These are phyloP conservation scores for Aspergillus quadricinctus DNA, from an alignment of 2,329 filamentous ascomycete species.

Conservation along the genomic window DNA sequence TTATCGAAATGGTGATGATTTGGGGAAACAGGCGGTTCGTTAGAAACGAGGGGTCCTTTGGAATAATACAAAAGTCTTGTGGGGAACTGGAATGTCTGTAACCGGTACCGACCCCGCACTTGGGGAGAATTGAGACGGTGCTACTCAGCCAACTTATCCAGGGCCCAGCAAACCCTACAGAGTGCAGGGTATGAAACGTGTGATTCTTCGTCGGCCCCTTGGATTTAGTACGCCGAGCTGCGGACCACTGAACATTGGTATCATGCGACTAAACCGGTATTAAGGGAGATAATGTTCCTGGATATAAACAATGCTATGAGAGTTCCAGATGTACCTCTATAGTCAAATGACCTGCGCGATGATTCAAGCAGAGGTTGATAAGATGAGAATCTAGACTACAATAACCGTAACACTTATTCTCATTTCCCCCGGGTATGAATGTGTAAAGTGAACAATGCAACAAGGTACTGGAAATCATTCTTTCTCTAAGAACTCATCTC, in stretches of 20 bases:
- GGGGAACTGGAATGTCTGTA: not conserved
- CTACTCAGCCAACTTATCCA: not conserved
- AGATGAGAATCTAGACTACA: not conserved
- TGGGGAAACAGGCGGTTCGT: not conserved
- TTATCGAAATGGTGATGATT: not conserved
- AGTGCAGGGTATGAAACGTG: not conserved
- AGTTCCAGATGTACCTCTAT: not conserved
- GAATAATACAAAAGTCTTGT: not conserved
- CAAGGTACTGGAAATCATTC: not conserved
- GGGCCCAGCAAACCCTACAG: not conserved
- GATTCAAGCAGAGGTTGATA: not conserved
- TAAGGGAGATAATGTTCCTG: not conserved
- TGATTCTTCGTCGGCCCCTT: not conserved
- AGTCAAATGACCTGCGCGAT: not conserved
- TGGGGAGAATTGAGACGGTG: not conserved
- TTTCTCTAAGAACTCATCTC: not conserved
- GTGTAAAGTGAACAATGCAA: not conserved
- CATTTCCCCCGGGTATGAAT: not conserved
- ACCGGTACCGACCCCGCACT: not conserved
- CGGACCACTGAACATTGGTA: not conserved
- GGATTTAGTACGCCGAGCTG: not conserved
- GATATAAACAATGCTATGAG: not conserved
- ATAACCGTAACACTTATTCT: not conserved
- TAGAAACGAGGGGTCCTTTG: not conserved
- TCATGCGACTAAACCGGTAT: not conserved